Base-by-base conservation (phyloP, 2,329 filamentous ascomycete genomes). In the Colletotrichum liaoningense region DNA sequence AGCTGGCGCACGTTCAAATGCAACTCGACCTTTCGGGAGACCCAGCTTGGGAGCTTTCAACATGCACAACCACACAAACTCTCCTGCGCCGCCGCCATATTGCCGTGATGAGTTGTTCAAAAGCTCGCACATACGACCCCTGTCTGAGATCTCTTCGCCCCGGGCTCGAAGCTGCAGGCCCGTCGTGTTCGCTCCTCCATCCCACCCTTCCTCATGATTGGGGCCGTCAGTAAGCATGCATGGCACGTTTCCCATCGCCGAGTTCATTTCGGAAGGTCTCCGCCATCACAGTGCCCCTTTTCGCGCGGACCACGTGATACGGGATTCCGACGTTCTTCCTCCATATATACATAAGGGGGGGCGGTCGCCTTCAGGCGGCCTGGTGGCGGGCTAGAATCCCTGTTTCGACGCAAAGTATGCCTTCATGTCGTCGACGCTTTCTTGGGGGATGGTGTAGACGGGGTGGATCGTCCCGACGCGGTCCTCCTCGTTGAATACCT, bases 391-490 rank as follows among this genome's bases (percentile, higher is more conserved):
- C 52, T 83, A 91, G 77, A 92, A 91, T 14, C 88, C 87, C 67
- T 84, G 83, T 80, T 90, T 91, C 54, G 84, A 84, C 75, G 87
- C 85, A 82, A 92, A 95, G 83, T 93, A 94, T 74, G 83, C 84
- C 81, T 90, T 89, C 76, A 93, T 91, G 42, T 86, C 86, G 77
- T 92, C 89, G 67, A 92, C 93, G 66, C 88, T 88, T 74, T 89
- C 87, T 82, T 93, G 91, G 5, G 95, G 94, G 76, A 98, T 92
- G 75, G 94, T 93, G 83, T 94, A 98, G 30, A 98, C 89, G 2
- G 96, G 96, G 83, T 98, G 95, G 52, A 94, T 88, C 19, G 93
- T 86, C 64, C 85, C 86, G 64, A 98, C 87, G 54, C 90, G 86
- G 84, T 97, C 94, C 71, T 87, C 84, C 77, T 93, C 89, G 73